Conservation (phyloP, 306 rosid species). For the Abrus pulchellus region DNA sequence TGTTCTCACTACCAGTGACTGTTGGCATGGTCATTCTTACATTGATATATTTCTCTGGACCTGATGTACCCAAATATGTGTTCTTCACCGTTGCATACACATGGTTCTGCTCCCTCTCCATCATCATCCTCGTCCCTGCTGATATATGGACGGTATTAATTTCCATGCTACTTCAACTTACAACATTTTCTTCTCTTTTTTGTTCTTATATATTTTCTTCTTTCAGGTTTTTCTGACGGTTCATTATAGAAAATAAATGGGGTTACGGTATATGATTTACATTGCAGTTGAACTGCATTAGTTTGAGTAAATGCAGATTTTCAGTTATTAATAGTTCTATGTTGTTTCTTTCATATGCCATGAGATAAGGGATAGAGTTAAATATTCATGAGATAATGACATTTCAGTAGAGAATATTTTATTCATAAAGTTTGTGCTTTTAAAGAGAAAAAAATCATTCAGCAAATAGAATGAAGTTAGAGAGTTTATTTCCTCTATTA, state of each 20-base stretch:
- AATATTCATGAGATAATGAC: neutral
- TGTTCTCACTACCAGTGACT: conserved; percentile 88
- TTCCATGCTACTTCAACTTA: neutral
- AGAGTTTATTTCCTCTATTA: conserved; percentile 5
- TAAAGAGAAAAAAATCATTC: neutral
- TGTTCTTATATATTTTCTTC: too few species aligned
- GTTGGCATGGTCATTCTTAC: conserved; percentile 89
- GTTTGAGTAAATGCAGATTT: neutral
- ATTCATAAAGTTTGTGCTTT: neutral
- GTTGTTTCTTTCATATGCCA: conserved; percentile 31
- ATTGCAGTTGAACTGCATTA: neutral
- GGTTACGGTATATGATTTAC: neutral
- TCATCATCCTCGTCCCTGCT: conserved; percentile 94
- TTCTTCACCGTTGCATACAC: conserved; percentile 88
- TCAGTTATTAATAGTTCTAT: neutral
- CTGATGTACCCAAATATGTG: conserved; percentile 87
- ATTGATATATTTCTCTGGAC: conserved; percentile 87
- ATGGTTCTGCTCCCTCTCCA: conserved; percentile 95
- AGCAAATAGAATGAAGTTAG: neutral
- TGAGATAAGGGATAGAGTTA: conserved; percentile 13
- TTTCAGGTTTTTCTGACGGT: neutral
- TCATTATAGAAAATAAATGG: conserved; percentile 1
- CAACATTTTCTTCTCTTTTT: too few species aligned
- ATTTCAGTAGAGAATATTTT: neutral
- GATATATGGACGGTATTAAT: conserved; percentile 94